A percentile compares a stretch with the other conserved stretches of the same genome.
These are phyloP conservation scores for Plasmodiophora brassicae DNA, from an alignment of 208 protist genomes.

Conservation along the genomic window DNA sequence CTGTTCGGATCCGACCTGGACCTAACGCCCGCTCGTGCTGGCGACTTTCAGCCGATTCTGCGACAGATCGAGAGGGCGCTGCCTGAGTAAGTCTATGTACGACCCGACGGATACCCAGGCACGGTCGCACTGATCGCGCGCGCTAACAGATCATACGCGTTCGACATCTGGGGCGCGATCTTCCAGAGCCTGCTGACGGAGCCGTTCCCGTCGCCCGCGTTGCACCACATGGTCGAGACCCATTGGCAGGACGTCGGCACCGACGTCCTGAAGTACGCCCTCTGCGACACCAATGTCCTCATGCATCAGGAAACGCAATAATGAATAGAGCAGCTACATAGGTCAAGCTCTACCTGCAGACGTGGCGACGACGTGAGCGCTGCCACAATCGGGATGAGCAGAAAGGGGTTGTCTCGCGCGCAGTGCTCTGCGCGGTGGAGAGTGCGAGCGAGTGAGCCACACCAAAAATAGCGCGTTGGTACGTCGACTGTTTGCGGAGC, in stretches of 20 bases:
- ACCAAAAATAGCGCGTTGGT: no score
- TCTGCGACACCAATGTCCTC: slow-evolving; percentile 15
- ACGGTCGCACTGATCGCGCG: neutral
- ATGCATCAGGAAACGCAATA: neutral
- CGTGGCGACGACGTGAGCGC: no score
- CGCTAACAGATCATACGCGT: neutral
- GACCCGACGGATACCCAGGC: neutral
- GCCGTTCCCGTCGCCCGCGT: neutral
- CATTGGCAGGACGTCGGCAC: neutral
- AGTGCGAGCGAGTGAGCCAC: no score
- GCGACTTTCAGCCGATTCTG: neutral
- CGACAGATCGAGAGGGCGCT: neutral
- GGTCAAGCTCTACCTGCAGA: no score
- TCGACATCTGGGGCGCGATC: neutral
- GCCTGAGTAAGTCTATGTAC: slow-evolving; percentile 31
- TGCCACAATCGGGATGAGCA: no score
- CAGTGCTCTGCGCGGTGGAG: no score
- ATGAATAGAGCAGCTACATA: no score
- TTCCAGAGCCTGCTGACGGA: slow-evolving; percentile 13
- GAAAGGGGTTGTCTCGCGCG: no score
- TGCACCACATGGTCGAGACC: neutral
- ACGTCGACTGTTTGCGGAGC: no score
- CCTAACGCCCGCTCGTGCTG: no score
- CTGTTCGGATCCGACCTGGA: neutral
- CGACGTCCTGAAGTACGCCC: neutral